Evolutionary conservation across 2,329 filamentous ascomycete genomes (phyloP).

Genomic region (Thelonectria discophora): DNA sequence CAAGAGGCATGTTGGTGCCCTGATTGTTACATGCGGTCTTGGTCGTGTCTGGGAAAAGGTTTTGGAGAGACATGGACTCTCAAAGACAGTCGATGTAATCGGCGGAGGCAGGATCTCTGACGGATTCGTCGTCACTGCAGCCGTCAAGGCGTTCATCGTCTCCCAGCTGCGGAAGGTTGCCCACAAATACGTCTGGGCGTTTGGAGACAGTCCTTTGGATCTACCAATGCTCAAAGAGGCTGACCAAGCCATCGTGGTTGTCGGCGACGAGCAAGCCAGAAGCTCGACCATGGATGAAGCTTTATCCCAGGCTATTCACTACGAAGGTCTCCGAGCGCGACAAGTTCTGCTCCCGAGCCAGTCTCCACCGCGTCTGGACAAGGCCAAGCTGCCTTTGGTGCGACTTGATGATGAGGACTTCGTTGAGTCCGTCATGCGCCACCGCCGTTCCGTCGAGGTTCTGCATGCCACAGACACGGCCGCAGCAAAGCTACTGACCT

Average conservation of each 20-base stretch:
- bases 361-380: conserved; percentile 53
- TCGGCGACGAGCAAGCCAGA: conserved; percentile 55
- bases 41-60: conserved; percentile 64
- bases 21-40: conserved; percentile 66
- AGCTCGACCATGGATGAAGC: conserved; percentile 62
- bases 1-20: conserved; percentile 50
- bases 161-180: conserved; percentile 47
- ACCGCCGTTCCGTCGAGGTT: conserved; percentile 31
- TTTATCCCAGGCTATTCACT: conserved; percentile 54
- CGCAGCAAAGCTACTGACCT: conserved; percentile 61
- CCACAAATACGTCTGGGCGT: conserved; percentile 60
- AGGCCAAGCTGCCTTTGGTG: conserved; percentile 52
- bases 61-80: conserved; percentile 54
- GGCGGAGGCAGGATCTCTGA: conserved; percentile 59
- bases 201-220: conserved; percentile 69
- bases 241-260: conserved; percentile 63
- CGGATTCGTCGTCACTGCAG: conserved; percentile 59
- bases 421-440: conserved; percentile 30
- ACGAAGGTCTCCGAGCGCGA: conserved; percentile 49
- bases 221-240: conserved; percentile 64
- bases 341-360: conserved; percentile 58
- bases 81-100: conserved; percentile 57
- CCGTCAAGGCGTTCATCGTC: conserved; percentile 60
- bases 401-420: conserved; percentile 43
- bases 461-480: conserved; percentile 56